phyloP scores from a whole-genome alignment of 108 stramenopile genomes.

The Cyclotella kingstonii region DNA sequence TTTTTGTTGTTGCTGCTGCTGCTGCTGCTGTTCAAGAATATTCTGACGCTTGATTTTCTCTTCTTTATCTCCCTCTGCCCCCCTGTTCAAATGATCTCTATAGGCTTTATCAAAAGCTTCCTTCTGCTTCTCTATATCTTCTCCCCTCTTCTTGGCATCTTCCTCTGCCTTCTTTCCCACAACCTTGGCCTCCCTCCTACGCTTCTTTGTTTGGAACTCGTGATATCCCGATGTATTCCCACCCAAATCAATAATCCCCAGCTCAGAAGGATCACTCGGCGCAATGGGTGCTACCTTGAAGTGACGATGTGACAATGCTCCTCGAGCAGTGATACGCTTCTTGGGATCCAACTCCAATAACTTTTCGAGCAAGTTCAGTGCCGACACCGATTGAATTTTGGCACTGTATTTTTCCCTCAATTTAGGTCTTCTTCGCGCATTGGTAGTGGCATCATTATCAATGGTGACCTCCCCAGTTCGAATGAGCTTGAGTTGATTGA shows the following conservation, averaged over 20 bases:
- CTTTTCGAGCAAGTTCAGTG: conserved; percentile 71
- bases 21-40: background rate
- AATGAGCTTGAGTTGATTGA: conserved; percentile 57
- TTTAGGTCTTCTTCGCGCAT: conserved; percentile 26
- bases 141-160: conserved; percentile 52
- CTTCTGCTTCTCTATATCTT: conserved; percentile 59
- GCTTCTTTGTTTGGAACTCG: conserved; percentile 88
- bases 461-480: conserved; percentile 65
- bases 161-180: conserved; percentile 61
- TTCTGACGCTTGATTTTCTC: conserved; percentile 30
- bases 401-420: conserved; percentile 65
- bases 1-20: conserved; percentile 1
- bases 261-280: conserved; percentile 63
- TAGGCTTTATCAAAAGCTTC: conserved; percentile 71
- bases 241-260: conserved; percentile 56
- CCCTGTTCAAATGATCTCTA: conserved; percentile 66
- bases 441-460: too few relatives aligned
- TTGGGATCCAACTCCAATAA: conserved; percentile 78
- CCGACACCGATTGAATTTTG: conserved; percentile 54
- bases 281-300: conserved; percentile 64
- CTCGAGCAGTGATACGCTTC: conserved; percentile 62
- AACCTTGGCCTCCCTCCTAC: conserved; percentile 75
- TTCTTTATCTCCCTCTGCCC: conserved; percentile 40
- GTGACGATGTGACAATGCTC: conserved; percentile 63
- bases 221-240: conserved; percentile 69